A percentile compares a stretch with the other conserved stretches of the same genome.
Conservation (phyloP, 345 rosid genomes). For the Euclidium syriacum region DNA sequence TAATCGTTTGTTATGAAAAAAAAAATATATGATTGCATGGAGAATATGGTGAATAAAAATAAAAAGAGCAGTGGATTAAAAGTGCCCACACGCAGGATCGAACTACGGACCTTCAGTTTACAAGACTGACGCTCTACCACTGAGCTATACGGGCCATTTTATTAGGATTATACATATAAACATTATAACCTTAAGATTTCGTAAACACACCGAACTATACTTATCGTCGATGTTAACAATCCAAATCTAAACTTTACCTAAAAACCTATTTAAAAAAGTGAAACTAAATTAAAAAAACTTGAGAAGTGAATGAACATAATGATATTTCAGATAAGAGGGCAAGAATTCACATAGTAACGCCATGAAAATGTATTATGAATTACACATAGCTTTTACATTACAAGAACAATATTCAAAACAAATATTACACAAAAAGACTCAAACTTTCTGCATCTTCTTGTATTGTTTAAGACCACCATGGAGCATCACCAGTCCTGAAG, state of each 20-base stretch:
- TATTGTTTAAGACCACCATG: constrained; percentile 75
- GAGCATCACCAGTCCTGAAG: constrained; percentile 94
- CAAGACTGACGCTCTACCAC: constrained; percentile 90
- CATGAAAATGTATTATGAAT: constrained; percentile 20
- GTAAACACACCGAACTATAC: background rate
- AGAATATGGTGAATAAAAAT: background rate
- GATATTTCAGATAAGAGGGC: constrained; percentile 7
- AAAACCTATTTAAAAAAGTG: background rate
- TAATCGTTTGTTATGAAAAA: too few relatives aligned
- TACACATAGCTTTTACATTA: constrained; percentile 21
- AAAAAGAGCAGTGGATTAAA: too few relatives aligned
- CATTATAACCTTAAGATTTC: too few relatives aligned
- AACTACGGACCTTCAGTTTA: constrained; percentile 85
- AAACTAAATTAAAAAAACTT: background rate
- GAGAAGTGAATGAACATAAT: constrained; percentile 1
- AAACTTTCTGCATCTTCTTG: constrained; percentile 4
- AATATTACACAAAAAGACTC: background rate
- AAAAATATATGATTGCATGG: background rate
- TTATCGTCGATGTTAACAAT: background rate
- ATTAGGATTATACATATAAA: too few relatives aligned
- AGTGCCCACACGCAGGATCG: constrained; percentile 88
- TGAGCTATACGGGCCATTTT: constrained; percentile 56
- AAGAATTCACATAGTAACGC: constrained; percentile 31
- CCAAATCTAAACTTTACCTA: background rate
- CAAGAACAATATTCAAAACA: background rate